These are phyloP conservation scores for Ogataea ramenticola DNA, from an alignment of 805 yeast genomes.

Conservation along the genomic window DNA sequence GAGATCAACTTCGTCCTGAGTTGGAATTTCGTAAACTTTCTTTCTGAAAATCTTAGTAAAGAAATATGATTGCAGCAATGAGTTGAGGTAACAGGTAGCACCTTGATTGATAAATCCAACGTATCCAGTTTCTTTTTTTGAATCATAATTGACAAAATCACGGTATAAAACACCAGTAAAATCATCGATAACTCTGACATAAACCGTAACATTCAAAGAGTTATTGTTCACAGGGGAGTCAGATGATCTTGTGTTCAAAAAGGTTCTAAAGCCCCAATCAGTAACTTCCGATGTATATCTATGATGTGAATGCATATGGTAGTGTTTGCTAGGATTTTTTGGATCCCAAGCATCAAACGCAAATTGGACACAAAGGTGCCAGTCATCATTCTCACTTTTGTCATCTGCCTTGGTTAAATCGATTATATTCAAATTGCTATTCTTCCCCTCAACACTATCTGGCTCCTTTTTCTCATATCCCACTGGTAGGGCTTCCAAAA, in stretches of 20 bases:
- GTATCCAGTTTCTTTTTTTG: constrained; percentile 80
- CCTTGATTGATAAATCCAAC: constrained; percentile 96
- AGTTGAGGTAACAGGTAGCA: constrained; percentile 95
- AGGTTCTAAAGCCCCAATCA: constrained; percentile 94
- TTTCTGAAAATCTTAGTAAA: constrained; percentile 78
- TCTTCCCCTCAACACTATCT: not conserved
- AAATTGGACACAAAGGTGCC: constrained; percentile 92
- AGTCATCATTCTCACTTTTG: constrained; percentile 31
- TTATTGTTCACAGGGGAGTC: constrained; percentile 35
- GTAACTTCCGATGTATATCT: constrained; percentile 68
- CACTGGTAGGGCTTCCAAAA: constrained; percentile 41
- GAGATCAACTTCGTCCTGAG: constrained; percentile 45
- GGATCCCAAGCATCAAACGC: constrained; percentile 83
- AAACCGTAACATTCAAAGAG: constrained; percentile 64
- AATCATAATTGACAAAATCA: constrained; percentile 74
- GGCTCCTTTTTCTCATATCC: constrained; percentile 42
- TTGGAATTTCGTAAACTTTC: constrained; percentile 86
- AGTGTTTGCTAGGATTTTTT: constrained; percentile 50
- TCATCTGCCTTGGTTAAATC: not conserved
- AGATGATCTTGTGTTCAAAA: constrained; percentile 50
- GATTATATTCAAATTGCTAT: not conserved
- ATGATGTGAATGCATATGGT: constrained; percentile 62
- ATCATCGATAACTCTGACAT: constrained; percentile 72
- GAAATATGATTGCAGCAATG: constrained; percentile 82
- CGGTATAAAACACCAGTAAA: constrained; percentile 95